These are phyloP conservation scores for Geoglossum glabrum DNA, from an alignment of 495 filamentous ascomycete species.

Conservation along the genomic window DNA sequence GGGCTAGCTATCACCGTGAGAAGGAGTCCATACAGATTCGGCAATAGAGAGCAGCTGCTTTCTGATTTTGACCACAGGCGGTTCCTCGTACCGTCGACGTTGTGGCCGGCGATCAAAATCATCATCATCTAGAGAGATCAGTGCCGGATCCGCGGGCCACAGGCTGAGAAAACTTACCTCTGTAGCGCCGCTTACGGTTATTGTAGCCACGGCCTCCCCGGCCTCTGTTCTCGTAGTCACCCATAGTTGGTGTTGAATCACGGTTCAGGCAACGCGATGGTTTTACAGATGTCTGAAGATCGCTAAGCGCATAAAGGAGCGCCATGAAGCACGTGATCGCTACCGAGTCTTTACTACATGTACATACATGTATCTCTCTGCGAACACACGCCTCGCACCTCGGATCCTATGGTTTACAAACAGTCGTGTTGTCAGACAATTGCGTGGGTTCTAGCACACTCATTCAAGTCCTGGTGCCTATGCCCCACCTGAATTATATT, in stretches of 20 bases:
- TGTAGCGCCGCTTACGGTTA: slow-evolving; percentile 44
- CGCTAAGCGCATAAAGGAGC: background rate
- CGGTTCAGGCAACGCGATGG: background rate
- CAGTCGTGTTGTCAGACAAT: too few relatives aligned
- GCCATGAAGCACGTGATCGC: too few relatives aligned
- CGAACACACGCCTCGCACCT: too few relatives aligned
- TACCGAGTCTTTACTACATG: too few relatives aligned
- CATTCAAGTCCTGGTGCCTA: too few relatives aligned
- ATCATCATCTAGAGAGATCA: slow-evolving; percentile 40
- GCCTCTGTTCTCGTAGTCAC: slow-evolving; percentile 49
- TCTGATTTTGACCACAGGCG: slow-evolving; percentile 51
- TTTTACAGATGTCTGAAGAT: slow-evolving; percentile 1
- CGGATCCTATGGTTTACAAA: too few relatives aligned
- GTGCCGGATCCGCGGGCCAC: background rate
- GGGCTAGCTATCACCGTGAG: slow-evolving; percentile 3
- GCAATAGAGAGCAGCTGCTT: slow-evolving; percentile 67
- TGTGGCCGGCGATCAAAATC: slow-evolving; percentile 53
- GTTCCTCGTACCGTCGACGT: slow-evolving; percentile 61
- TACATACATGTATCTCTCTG: too few relatives aligned
- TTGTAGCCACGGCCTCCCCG: slow-evolving; percentile 34
- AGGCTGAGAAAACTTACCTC: slow-evolving; percentile 22
- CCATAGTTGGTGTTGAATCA: slow-evolving; percentile 28
- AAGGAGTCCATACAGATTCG: slow-evolving; percentile 39
- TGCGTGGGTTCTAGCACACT: too few relatives aligned
- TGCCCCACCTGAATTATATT: too few relatives aligned